Conservation (phyloP, 2,329 filamentous ascomycete genomes). For the Penicillium sp. region DNA sequence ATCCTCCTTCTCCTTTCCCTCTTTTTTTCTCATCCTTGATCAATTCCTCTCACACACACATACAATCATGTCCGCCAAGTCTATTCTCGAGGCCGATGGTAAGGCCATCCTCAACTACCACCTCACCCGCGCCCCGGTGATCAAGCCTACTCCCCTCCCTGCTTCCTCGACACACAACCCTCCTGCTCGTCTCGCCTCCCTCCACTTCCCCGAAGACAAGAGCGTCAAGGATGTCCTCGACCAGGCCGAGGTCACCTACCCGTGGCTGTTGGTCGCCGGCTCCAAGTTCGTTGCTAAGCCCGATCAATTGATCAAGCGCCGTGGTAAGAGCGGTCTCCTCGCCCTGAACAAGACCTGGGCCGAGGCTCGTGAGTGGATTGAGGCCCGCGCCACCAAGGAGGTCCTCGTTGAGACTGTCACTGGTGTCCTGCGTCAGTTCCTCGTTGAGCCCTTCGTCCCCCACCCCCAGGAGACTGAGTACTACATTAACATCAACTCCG, state of each 20-base stretch:
- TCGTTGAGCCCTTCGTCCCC: conserved; percentile 97
- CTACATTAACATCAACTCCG: conserved; percentile 99
- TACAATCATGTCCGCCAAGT: conserved; percentile 83
- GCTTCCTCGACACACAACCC: conserved; percentile 84
- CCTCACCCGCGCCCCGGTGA: conserved; percentile 93
- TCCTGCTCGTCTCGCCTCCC: conserved; percentile 82
- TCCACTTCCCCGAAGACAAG: conserved; percentile 89
- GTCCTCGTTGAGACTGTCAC: conserved; percentile 91
- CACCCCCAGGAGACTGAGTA: conserved; percentile 96
- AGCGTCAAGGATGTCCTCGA: conserved; percentile 81
- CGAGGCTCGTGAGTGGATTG: conserved; percentile 92
- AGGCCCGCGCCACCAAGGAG: conserved; percentile 84
- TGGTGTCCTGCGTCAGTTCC: conserved; percentile 88
- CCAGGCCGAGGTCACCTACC: conserved; percentile 94
- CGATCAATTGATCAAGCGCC: conserved; percentile 99
- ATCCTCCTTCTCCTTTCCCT: conserved; percentile 3
- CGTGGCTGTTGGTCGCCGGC: conserved; percentile 81
- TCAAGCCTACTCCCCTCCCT: conserved; percentile 96
- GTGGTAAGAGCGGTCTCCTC: conserved; percentile 97
- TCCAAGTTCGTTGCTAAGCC: conserved; percentile 98
- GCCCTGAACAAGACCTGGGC: conserved; percentile 96
- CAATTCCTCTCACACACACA: conserved; percentile 12
- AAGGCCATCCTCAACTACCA: conserved; percentile 99
- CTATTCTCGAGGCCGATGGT: conserved; percentile 98
- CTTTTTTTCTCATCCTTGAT: conserved; percentile 27